Evolutionary conservation across 2,329 filamentous ascomycete species (phyloP), one percentile per base, ranked within the genome.

Genomic region (Aspergillus arachidicola): DNA sequence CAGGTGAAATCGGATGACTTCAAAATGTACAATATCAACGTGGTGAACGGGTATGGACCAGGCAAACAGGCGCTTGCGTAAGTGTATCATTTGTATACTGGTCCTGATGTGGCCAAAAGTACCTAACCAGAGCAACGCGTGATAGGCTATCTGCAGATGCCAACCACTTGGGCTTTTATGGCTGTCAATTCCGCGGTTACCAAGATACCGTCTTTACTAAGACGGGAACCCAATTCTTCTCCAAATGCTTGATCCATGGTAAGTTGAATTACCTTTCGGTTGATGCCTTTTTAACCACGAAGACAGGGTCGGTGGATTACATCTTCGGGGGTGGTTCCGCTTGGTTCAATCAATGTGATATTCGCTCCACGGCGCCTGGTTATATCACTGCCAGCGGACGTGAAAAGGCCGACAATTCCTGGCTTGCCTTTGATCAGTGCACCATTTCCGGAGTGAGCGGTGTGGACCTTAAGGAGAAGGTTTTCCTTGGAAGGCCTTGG

Each of bases 191-290:
- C 58, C 62, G 64, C 5, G 72, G 76, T 2, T 77, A 77, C 57
- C 76, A 78, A 46, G 76, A 78, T 43, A 78, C 76, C 0, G 66
- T 78, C 6, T 76, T 75, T 19, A 75, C 72, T 12, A 76, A 76
- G 54, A 57, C 69, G 3, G 75, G 75, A 16, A 69, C 67, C 3
- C 76, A 78, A 38, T 76, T 75, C 54, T 77, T 76, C 60, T 71
- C 68, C 16, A 74, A 76, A 46, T 75, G 69, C 65, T 66, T 66
- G 59, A 71, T 76, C 21, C 70, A 75, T 65, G 73, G 74, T 71
- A 61, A 28, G 34, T 43, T 0, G 16, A n/a, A 41, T 41, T 1
- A 9, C 38, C 7, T 41, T 9, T n/a, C 7, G 16, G 38, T 41
- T 9, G 38, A 9, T n/a, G 16, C 10, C 43, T 14, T 23, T 6